A percentile compares a stretch with the other conserved stretches of the same genome.
phyloP scores from a whole-genome alignment of 495 filamentous ascomycete genomes.

The Achaetomiella virescens region DNA sequence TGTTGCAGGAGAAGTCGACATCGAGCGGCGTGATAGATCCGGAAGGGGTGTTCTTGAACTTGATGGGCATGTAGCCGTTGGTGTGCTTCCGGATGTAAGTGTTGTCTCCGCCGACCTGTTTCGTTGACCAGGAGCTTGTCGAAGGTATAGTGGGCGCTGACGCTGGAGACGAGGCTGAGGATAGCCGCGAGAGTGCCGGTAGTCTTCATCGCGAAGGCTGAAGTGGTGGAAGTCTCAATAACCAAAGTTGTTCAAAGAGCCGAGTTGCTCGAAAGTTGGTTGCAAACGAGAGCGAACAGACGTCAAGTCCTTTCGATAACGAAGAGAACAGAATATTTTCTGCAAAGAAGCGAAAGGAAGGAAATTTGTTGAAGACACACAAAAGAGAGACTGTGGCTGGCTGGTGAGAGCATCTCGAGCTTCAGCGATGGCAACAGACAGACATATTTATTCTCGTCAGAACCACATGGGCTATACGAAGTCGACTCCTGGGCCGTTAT shows the following conservation, averaged over 20 bases:
- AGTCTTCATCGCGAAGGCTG: background rate
- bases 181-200: background rate
- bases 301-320: background rate
- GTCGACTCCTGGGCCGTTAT: background rate
- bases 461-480: background rate
- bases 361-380: background rate
- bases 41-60: background rate
- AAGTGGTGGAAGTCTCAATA: background rate
- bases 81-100: background rate
- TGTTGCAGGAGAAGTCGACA: constrained; percentile 1
- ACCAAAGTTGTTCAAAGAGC: background rate
- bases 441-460: background rate
- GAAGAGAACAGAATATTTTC: background rate
- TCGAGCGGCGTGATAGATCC: background rate
- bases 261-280: background rate
- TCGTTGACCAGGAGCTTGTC: constrained; percentile 2
- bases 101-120: constrained; percentile 1
- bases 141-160: background rate
- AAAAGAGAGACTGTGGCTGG: constrained; percentile 3
- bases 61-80: constrained; percentile 3
- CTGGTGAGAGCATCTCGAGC: background rate
- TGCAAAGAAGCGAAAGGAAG: background rate
- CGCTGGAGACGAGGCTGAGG: background rate
- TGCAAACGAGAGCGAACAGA: background rate
- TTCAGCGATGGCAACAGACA: background rate